Conservation (phyloP, 1,284 basidiomycete species). For the Sanguinoderma infundibulare region DNA sequence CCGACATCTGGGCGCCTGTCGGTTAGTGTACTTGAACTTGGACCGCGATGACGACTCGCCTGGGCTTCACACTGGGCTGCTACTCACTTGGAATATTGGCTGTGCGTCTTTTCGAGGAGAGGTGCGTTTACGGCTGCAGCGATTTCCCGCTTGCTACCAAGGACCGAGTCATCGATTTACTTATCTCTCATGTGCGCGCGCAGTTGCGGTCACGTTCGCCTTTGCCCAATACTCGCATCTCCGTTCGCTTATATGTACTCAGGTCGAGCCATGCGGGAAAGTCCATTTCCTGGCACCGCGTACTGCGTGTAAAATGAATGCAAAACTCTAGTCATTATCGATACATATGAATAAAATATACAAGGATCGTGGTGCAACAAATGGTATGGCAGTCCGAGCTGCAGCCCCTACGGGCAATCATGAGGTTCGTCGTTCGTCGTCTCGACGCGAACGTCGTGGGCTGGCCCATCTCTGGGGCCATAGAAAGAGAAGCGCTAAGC, state of each 20-base stretch:
- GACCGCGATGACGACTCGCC: background rate
- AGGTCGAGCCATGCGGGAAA: background rate
- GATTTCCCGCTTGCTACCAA: background rate
- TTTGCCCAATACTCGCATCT: no score
- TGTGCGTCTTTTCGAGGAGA: background rate
- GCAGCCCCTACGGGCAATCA: slow-evolving; percentile 21
- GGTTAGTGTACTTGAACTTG: background rate
- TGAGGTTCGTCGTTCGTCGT: background rate
- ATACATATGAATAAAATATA: slow-evolving; percentile 12
- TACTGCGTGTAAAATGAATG: no score
- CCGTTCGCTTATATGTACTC: no score
- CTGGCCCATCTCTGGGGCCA: background rate
- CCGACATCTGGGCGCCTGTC: slow-evolving; percentile 33
- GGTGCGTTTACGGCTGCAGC: background rate
- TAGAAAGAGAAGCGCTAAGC: background rate
- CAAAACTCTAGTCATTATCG: background rate
- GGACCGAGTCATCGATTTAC: no score
- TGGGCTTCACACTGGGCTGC: background rate
- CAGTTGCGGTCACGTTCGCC: no score
- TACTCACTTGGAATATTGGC: background rate
- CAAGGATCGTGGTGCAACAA: slow-evolving; percentile 10
- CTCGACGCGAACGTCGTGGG: background rate
- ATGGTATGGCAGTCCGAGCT: slow-evolving; percentile 21
- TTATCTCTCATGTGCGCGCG: no score
- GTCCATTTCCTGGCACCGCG: background rate